Percentiles rank a stretch among this genome's conserved stretches.
Conservation (phyloP, 768 basidiomycete genomes). For the Suillus ampliporus region DNA sequence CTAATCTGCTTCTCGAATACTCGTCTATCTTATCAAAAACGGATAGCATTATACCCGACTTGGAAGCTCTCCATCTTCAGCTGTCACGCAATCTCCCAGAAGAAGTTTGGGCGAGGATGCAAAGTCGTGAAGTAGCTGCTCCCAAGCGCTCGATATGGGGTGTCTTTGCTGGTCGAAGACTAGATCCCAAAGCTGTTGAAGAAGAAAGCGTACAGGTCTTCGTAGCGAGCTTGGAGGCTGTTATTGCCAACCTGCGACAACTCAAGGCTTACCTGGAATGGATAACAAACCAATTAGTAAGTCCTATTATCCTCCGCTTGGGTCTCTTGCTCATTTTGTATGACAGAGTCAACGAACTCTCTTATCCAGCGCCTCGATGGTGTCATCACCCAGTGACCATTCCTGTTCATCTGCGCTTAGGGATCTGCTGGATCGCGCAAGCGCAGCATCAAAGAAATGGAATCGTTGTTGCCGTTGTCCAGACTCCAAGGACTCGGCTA, state of each 20-base stretch:
- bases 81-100: constrained; percentile 12
- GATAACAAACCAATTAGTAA: constrained; percentile 33
- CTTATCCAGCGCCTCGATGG: not conserved
- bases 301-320: constrained; percentile 15
- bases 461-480: constrained; percentile 2
- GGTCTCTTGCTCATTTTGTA: constrained; percentile 21
- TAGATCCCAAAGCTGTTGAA: constrained; percentile 1
- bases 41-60: constrained; percentile 19
- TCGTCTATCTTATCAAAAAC: constrained; percentile 32
- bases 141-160: constrained; percentile 5
- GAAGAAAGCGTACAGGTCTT: constrained; percentile 21
- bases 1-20: constrained; percentile 39
- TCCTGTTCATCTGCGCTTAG: constrained; percentile 2
- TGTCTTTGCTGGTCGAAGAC: not conserved
- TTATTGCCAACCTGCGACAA: constrained; percentile 24
- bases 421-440: not conserved
- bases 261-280: constrained; percentile 34
- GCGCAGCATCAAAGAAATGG: not conserved
- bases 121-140: constrained; percentile 11
- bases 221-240: constrained; percentile 26
- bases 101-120: not conserved
- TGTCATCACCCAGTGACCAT: not conserved
- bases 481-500: not conserved
- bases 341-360: constrained; percentile 1
- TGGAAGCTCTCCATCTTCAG: constrained; percentile 23